Conservation (phyloP, 768 basidiomycete genomes). For the Tylopilus felleus region DNA sequence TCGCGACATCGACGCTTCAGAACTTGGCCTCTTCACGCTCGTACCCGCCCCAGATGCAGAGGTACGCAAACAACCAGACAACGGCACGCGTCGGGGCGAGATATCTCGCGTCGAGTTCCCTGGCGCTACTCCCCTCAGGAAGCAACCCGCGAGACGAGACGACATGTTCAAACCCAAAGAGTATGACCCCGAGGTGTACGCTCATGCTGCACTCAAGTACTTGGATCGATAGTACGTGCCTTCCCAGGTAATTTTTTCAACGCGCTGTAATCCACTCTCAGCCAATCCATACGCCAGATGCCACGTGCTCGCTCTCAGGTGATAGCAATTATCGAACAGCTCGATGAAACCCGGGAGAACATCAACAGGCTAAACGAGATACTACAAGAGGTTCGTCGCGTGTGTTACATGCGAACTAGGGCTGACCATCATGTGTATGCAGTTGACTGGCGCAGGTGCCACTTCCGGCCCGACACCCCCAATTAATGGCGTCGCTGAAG, state of each 20-base stretch:
- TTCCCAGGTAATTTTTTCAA: neutral
- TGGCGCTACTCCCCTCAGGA: conserved; percentile 67
- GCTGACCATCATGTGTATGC: neutral
- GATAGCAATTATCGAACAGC: conserved; percentile 35
- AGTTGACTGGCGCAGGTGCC: conserved; percentile 17
- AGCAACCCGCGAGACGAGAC: conserved; percentile 40
- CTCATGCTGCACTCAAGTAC: conserved; percentile 70
- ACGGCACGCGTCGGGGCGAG: conserved; percentile 34
- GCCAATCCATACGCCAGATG: conserved; percentile 48
- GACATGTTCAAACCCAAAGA: conserved; percentile 37
- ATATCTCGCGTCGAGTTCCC: conserved; percentile 64
- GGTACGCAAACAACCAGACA: conserved; percentile 27
- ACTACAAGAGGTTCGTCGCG: conserved; percentile 38
- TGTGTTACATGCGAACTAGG: conserved; percentile 1
- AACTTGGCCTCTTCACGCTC: conserved; percentile 74
- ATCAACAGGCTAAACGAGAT: conserved; percentile 35
- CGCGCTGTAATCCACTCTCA: conserved; percentile 33
- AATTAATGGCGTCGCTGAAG: conserved; percentile 33
- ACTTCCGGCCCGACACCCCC: conserved; percentile 22
- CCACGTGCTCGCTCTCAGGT: conserved; percentile 45
- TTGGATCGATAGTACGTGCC: conserved; percentile 69
- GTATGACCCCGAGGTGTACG: conserved; percentile 72
- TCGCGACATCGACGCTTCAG: conserved; percentile 74
- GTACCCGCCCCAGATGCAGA: conserved; percentile 36
- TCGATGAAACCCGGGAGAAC: conserved; percentile 36